Conservation (phyloP, 768 basidiomycete species). For the Suillus plorans region DNA sequence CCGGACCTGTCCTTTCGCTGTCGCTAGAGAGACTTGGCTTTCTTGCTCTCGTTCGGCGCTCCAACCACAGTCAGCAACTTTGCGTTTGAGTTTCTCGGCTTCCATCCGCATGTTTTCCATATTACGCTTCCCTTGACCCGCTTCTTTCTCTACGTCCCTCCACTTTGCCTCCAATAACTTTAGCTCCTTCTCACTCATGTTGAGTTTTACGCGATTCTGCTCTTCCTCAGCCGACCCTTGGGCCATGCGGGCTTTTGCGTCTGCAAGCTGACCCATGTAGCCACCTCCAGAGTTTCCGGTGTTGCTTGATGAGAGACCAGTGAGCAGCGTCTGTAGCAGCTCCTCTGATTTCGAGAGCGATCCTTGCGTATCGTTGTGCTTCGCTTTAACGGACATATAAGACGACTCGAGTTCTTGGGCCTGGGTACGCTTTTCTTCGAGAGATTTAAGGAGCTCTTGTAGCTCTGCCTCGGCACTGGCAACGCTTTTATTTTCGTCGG, state of each 20-base stretch:
- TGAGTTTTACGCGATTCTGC: slow-evolving; percentile 73
- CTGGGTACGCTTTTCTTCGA: slow-evolving; percentile 59
- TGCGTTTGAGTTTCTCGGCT: slow-evolving; percentile 54
- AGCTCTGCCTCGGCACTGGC: slow-evolving; percentile 53
- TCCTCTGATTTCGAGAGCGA: slow-evolving; percentile 78
- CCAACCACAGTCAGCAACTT: slow-evolving; percentile 69
- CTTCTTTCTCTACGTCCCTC: slow-evolving; percentile 85
- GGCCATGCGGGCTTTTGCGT: slow-evolving; percentile 72
- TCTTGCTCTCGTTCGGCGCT: slow-evolving; percentile 70
- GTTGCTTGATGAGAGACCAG: slow-evolving; percentile 78
- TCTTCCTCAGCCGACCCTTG: slow-evolving; percentile 84
- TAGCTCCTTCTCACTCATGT: slow-evolving; percentile 77
- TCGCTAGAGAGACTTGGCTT: slow-evolving; percentile 47
- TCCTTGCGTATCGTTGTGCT: slow-evolving; percentile 58
- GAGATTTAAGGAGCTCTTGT: slow-evolving; percentile 56
- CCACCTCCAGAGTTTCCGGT: slow-evolving; percentile 77
- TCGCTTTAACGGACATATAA: slow-evolving; percentile 66
- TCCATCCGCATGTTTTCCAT: slow-evolving; percentile 58
- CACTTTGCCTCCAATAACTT: slow-evolving; percentile 72
- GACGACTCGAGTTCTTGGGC: slow-evolving; percentile 53
- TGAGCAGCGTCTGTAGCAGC: slow-evolving; percentile 92
- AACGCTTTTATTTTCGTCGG: slow-evolving; percentile 72
- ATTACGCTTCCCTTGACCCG: slow-evolving; percentile 69
- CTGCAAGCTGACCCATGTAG: slow-evolving; percentile 94
- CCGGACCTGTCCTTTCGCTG: slow-evolving; percentile 54